phyloP scores from a whole-genome alignment of 2,329 filamentous ascomycete genomes.

The Venturia nashicola region DNA sequence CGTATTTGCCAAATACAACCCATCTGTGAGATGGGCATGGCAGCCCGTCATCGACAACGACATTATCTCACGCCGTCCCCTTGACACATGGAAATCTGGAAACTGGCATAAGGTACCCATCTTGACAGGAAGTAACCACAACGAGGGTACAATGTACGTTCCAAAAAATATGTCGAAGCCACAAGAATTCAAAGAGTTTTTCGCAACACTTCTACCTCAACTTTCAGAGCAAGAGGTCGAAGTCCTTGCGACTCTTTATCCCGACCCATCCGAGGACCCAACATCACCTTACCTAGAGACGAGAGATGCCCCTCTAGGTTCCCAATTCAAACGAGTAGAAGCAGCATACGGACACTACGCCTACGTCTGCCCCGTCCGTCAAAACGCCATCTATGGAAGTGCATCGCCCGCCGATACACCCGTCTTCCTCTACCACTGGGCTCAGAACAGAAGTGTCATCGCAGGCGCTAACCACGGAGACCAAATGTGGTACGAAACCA shows the following conservation, averaged over 20 bases:
- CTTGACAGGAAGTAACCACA: constrained; percentile 39
- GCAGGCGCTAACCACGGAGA: constrained; percentile 23
- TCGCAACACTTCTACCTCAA: constrained; percentile 46
- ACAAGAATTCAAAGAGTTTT: constrained; percentile 34
- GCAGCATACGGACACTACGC: constrained; percentile 53
- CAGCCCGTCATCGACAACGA: constrained; percentile 56
- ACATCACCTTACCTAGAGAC: constrained; percentile 30
- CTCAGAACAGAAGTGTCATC: constrained; percentile 30
- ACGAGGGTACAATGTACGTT: constrained; percentile 27
- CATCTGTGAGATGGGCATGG: constrained; percentile 44
- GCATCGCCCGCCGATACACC: constrained; percentile 18
- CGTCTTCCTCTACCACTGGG: constrained; percentile 50
- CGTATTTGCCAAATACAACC: constrained; percentile 34
- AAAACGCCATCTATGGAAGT: constrained; percentile 37
- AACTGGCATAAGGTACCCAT: constrained; percentile 34
- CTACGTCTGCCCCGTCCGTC: constrained; percentile 51
- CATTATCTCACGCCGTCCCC: constrained; percentile 45
- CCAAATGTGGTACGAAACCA: constrained; percentile 22
- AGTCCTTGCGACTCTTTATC: constrained; percentile 48
- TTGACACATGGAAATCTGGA: constrained; percentile 16
- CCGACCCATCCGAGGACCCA: constrained; percentile 37
- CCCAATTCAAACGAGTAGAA: constrained; percentile 46
- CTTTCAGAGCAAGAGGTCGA: constrained; percentile 41
- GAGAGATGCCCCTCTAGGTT: constrained; percentile 29
- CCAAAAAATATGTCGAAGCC: not conserved